A percentile compares a stretch with the other conserved stretches of the same genome.
phyloP scores from a whole-genome alignment of 2,329 filamentous ascomycete species.

The Nemania sp. region DNA sequence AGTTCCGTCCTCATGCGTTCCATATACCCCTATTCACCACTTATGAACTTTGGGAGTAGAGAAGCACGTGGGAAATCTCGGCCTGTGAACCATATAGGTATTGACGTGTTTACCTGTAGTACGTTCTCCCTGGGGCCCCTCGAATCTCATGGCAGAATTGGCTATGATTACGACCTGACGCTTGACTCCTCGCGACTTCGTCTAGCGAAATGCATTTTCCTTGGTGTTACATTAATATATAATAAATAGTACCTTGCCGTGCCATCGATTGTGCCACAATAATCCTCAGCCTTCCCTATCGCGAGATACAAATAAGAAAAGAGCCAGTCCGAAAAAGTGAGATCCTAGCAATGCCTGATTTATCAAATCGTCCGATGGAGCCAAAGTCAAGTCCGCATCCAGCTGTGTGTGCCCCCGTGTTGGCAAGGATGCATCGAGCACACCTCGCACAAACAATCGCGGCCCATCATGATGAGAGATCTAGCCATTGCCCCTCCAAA shows the following conservation, averaged over 20 bases:
- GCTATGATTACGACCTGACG: no score
- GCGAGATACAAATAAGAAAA: slow-evolving; percentile 3
- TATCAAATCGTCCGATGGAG: slow-evolving; percentile 22
- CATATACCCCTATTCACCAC: no score
- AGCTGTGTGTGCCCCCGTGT: slow-evolving; percentile 12
- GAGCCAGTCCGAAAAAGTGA: slow-evolving; percentile 7
- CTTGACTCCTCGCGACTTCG: no score
- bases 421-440: slow-evolving; percentile 4
- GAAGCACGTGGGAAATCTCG: no score
- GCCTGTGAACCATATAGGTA: no score
- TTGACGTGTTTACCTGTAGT: no score
- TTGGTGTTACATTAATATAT: neutral
- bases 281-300: neutral
- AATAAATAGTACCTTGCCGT: neutral
- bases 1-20: no score
- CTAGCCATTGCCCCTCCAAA: slow-evolving; percentile 9
- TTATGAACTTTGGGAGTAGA: no score
- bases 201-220: neutral
- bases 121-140: no score
- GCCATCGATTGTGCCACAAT: slow-evolving; percentile 18
- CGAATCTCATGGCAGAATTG: no score
- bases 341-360: slow-evolving; percentile 17
- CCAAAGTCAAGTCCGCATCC: slow-evolving; percentile 26
- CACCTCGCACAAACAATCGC: slow-evolving; percentile 1
- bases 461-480: slow-evolving; percentile 7